Conservation (phyloP, 306 rosid species). For the Dryas octopetala region DNA sequence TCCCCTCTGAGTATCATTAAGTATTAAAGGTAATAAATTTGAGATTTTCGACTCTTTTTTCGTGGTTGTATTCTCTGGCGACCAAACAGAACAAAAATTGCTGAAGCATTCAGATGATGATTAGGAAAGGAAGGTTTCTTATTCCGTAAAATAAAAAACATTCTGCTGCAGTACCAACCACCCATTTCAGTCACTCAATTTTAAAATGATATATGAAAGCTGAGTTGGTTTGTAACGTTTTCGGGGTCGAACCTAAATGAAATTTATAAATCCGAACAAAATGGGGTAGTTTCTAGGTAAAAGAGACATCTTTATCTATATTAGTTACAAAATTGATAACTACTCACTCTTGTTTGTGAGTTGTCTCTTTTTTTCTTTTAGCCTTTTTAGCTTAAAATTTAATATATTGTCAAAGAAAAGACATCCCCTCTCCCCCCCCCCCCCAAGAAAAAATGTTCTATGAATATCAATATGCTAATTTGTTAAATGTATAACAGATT, state of each 20-base stretch:
- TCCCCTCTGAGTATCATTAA: not conserved
- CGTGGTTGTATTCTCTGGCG: not conserved
- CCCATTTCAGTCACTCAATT: not conserved
- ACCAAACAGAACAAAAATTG: not conserved
- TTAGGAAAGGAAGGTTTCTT: not conserved
- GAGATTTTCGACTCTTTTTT: not conserved
- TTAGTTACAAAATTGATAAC: not conserved
- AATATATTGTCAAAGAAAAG: not conserved
- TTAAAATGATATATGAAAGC: not conserved
- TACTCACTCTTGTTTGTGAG: not conserved
- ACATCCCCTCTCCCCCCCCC: no score
- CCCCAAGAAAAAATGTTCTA: not conserved
- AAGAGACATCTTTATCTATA: not conserved
- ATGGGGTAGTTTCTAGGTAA: not conserved
- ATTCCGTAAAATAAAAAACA: no score
- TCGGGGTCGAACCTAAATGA: not conserved
- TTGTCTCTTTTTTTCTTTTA: not conserved
- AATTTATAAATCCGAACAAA: not conserved
- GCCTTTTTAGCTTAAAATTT: not conserved
- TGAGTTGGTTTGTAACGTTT: not conserved
- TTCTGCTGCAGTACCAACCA: not conserved
- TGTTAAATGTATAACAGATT: conserved; percentile 30
- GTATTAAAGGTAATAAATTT: not conserved
- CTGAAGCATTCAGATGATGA: not conserved
- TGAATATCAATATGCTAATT: not conserved